Evolutionary conservation across 1,284 basidiomycete species (phyloP).

Genomic region (Heterobasidion parviporum): DNA sequence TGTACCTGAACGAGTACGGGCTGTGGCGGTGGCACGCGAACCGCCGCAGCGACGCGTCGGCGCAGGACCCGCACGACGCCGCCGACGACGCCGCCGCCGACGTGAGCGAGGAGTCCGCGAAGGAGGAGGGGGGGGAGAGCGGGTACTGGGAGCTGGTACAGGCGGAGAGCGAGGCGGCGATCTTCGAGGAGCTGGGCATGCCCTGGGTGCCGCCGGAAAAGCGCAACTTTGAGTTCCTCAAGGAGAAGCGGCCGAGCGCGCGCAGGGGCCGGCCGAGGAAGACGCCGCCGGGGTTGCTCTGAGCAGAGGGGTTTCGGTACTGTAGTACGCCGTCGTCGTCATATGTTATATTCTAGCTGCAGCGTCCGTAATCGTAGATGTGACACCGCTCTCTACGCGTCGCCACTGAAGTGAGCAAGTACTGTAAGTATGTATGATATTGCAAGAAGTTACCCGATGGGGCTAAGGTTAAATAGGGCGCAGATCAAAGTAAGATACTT

Average conservation of each 20-base stretch:
- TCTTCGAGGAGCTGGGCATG: slow-evolving; percentile 17
- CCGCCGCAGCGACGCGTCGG: no score
- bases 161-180: slow-evolving; percentile 15
- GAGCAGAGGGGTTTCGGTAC: no score
- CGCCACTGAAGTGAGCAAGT: no score
- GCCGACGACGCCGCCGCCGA: background rate
- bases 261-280: no score
- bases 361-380: no score
- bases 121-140: background rate
- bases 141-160: slow-evolving; percentile 18
- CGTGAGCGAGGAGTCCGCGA: background rate
- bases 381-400: no score
- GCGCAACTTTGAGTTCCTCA: slow-evolving; percentile 15
- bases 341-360: no score
- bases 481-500: background rate
- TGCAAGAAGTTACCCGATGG: no score
- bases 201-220: slow-evolving; percentile 16
- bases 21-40: slow-evolving; percentile 16
- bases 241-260: no score
- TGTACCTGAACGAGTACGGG: slow-evolving; percentile 22
- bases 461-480: background rate
- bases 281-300: no score
- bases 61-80: background rate
- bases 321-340: no score
- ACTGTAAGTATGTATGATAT: no score